These are phyloP conservation scores for Aspergillus sp. DNA, from an alignment of 2,329 filamentous ascomycete genomes.

Conservation along the genomic window DNA sequence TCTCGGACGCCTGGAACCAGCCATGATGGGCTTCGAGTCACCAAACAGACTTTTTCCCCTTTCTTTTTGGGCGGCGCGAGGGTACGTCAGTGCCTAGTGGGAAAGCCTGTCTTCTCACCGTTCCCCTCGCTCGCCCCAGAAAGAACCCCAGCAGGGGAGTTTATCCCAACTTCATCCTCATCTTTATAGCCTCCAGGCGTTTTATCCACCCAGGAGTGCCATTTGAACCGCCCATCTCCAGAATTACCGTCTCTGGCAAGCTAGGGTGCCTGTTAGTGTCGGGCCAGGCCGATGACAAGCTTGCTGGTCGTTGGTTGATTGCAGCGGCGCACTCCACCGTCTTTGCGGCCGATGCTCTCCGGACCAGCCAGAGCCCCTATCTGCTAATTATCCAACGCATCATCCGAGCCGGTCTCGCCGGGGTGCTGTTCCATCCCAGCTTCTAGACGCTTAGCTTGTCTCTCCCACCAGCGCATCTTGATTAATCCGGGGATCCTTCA, in stretches of 20 bases:
- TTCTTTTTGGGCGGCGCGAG: not conserved
- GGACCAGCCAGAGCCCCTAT: constrained; percentile 6
- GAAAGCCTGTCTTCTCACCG: not conserved
- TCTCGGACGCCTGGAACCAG: not conserved
- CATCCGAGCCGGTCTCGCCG: not conserved
- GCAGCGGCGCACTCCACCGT: constrained; percentile 3
- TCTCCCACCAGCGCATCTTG: not conserved
- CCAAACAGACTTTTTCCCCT: constrained; percentile 5
- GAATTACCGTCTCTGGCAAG: constrained; percentile 1
- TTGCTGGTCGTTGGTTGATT: not conserved
- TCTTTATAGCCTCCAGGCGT: not conserved
- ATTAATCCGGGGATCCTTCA: not conserved
- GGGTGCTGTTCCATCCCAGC: not conserved
- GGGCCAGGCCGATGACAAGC: constrained; percentile 3
- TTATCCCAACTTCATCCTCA: not conserved
- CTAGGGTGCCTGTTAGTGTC: not conserved
- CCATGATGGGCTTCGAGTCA: not conserved
- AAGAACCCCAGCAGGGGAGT: not conserved
- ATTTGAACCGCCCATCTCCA: not conserved
- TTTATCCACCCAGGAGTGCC: not conserved
- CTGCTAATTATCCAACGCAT: not conserved
- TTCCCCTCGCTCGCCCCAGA: not conserved
- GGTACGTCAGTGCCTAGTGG: constrained; percentile 4
- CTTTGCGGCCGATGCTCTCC: constrained; percentile 1
- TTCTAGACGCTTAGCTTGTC: constrained; percentile 1